Conservation (phyloP, 208 protist genomes). For the Wallacemonas sp. region DNA sequence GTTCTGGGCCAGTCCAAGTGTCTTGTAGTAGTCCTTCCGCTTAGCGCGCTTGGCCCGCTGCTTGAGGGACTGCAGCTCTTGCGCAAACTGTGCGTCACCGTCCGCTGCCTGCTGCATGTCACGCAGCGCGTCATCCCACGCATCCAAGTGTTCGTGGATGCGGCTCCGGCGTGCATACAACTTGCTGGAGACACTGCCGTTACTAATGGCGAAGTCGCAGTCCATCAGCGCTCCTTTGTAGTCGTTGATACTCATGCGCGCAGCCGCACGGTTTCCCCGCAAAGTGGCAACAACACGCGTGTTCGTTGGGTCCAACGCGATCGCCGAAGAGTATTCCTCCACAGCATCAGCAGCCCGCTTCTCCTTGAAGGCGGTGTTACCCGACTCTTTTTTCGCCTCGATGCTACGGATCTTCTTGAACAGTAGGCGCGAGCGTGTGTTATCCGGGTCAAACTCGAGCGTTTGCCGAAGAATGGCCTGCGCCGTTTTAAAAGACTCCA, state of each 20-base stretch:
- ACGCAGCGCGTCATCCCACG: constrained; percentile 83
- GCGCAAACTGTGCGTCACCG: constrained; percentile 58
- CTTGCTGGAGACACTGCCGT: constrained; percentile 77
- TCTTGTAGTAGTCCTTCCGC: constrained; percentile 93
- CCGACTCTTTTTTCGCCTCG: constrained; percentile 73
- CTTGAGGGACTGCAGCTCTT: constrained; percentile 62
- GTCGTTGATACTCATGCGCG: constrained; percentile 83
- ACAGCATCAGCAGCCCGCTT: constrained; percentile 71
- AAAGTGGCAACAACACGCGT: constrained; percentile 67
- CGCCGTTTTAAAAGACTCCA: constrained; percentile 62
- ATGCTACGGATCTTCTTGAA: constrained; percentile 76
- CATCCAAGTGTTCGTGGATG: constrained; percentile 75
- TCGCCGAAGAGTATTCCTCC: constrained; percentile 66
- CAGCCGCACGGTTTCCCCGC: constrained; percentile 89
- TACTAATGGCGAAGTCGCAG: constrained; percentile 91
- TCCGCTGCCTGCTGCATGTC: constrained; percentile 88
- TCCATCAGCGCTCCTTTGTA: constrained; percentile 85
- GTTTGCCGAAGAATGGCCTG: constrained; percentile 64
- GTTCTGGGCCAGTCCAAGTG: constrained; percentile 62
- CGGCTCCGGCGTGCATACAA: constrained; percentile 86
- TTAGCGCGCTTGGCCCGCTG: constrained; percentile 57
- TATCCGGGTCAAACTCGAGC: constrained; percentile 79
- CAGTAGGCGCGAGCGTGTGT: constrained; percentile 49
- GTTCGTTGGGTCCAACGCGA: constrained; percentile 81
- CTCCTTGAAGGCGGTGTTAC: constrained; percentile 81